A percentile compares a stretch with the other conserved stretches of the same genome.
Evolutionary conservation across 169 alveolate species (phyloP).

Genomic region (Plasmodium reichenowi): DNA sequence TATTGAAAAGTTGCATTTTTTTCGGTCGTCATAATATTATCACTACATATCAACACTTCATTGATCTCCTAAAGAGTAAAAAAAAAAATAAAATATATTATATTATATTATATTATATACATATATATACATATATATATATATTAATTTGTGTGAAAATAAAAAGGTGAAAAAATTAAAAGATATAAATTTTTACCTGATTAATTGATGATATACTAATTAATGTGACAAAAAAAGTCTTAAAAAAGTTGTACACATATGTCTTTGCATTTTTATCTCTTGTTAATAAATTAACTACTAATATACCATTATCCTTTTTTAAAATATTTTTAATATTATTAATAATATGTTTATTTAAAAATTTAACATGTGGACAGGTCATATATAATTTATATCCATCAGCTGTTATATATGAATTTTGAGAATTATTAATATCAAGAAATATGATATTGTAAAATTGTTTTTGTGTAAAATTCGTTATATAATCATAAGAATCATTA

Average conservation of each 20-base stretch:
- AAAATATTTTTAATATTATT: slow-evolving; percentile 26
- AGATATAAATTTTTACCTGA: slow-evolving; percentile 9
- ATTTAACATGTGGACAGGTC: slow-evolving; percentile 54
- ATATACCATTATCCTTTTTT: slow-evolving; percentile 34
- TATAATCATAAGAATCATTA: slow-evolving; percentile 57
- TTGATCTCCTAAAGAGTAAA: slow-evolving; percentile 45
- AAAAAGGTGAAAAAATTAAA: neutral
- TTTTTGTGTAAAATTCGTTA: slow-evolving; percentile 9
- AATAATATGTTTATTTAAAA: slow-evolving; percentile 32
- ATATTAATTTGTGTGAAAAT: neutral
- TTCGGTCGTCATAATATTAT: slow-evolving; percentile 16
- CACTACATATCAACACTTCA: slow-evolving; percentile 57
- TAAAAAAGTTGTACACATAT: slow-evolving; percentile 37
- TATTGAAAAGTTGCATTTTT: slow-evolving; percentile 8
- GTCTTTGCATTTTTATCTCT: slow-evolving; percentile 39
- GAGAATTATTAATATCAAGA: slow-evolving; percentile 70
- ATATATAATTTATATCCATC: slow-evolving; percentile 37
- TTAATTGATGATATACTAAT: slow-evolving; percentile 48
- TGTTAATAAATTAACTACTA: slow-evolving; percentile 61
- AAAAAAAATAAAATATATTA: neutral
- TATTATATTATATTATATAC: neutral
- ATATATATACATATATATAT: neutral
- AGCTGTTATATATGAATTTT: slow-evolving; percentile 37
- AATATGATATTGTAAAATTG: slow-evolving; percentile 57
- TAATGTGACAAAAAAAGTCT: slow-evolving; percentile 22